These are phyloP conservation scores for Globisporangium heterothallicum DNA, from an alignment of 352 stramenopile genomes.

Conservation along the genomic window DNA sequence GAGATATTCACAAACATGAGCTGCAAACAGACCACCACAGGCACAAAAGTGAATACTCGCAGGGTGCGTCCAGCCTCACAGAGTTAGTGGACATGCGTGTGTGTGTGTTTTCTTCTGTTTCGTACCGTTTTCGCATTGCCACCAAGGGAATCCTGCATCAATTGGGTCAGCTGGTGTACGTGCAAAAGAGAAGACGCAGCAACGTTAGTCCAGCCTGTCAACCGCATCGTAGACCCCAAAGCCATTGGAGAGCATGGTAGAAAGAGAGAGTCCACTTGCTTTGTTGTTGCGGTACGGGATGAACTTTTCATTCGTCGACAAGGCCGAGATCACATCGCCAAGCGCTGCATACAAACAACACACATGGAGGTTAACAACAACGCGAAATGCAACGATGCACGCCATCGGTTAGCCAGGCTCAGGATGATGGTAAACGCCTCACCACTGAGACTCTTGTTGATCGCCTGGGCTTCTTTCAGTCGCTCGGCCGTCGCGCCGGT, in stretches of 20 bases:
- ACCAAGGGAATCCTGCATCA: conserved; percentile 91
- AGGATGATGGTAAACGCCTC: too few relatives aligned
- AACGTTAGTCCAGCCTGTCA: conserved; percentile 19
- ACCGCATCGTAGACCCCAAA: too few relatives aligned
- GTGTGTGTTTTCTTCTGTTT: background rate
- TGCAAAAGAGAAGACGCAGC: background rate
- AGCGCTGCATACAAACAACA: conserved; percentile 33
- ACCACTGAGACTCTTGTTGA: conserved; percentile 89
- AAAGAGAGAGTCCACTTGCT: too few relatives aligned
- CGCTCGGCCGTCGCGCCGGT: conserved; percentile 79
- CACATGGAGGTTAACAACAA: background rate
- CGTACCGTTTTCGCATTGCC: conserved; percentile 91
- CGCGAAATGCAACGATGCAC: background rate
- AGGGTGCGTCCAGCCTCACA: background rate
- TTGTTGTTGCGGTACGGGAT: conserved; percentile 94
- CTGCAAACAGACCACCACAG: conserved; percentile 14
- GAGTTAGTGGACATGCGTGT: background rate
- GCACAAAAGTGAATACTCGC: background rate
- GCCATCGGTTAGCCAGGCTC: background rate
- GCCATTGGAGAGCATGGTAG: too few relatives aligned
- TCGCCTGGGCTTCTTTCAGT: conserved; percentile 85
- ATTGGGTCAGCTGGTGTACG: conserved; percentile 69
- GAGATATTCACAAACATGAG: conserved; percentile 91
- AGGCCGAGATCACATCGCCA: conserved; percentile 89
- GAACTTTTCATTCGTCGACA: conserved; percentile 90